Percentiles rank a stretch among this genome's conserved stretches.
Evolutionary conservation across 345 rosid species (phyloP).

Genomic region (Hibiscus mutabilis): DNA sequence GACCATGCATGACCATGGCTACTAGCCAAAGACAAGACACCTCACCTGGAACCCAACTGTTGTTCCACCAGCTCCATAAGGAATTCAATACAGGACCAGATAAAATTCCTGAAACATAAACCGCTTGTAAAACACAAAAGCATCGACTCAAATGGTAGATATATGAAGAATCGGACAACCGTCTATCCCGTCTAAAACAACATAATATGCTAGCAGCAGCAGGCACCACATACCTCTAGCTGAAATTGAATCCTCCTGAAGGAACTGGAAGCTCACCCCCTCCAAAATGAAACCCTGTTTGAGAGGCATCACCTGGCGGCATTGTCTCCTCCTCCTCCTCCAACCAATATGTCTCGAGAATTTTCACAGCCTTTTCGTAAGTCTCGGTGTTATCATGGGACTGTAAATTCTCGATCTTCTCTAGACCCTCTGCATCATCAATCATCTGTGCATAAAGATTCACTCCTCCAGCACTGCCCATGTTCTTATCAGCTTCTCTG

Average conservation of each 20-base stretch:
- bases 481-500: slow-evolving; percentile 40
- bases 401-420: slow-evolving; percentile 17
- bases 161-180: neutral
- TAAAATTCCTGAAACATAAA: slow-evolving; percentile 21
- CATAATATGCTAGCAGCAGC: neutral
- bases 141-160: too few species aligned
- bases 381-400: slow-evolving; percentile 30
- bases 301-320: slow-evolving; percentile 46
- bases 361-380: slow-evolving; percentile 24
- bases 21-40: slow-evolving; percentile 15
- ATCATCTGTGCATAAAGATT: slow-evolving; percentile 50
- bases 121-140: neutral
- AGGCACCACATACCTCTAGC: slow-evolving; percentile 32
- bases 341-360: slow-evolving; percentile 56
- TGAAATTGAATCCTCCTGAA: slow-evolving; percentile 63
- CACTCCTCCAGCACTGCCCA: slow-evolving; percentile 29
- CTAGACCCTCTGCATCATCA: slow-evolving; percentile 31
- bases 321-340: neutral
- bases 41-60: slow-evolving; percentile 18
- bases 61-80: slow-evolving; percentile 11
- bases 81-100: slow-evolving; percentile 10
- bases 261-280: slow-evolving; percentile 47
- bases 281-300: slow-evolving; percentile 43
- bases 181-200: neutral
- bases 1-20: slow-evolving; percentile 13